Percentiles rank a stretch among this genome's conserved stretches.
These are phyloP conservation scores for Pseudogymnoascus sp. DNA, from an alignment of 2,329 filamentous ascomycete species.

Conservation along the genomic window DNA sequence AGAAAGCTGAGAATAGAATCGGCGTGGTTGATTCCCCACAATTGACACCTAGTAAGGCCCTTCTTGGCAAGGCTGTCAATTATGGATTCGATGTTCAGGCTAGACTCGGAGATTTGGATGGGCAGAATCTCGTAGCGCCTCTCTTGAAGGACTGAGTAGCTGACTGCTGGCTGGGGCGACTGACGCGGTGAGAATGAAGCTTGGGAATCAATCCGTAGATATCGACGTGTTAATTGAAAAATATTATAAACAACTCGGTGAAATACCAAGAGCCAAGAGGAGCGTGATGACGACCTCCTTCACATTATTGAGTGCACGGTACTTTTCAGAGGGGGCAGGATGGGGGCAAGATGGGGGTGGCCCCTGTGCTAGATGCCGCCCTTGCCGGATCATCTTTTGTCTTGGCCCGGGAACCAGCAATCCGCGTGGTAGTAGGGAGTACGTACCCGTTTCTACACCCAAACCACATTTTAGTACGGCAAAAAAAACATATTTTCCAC, in stretches of 20 bases:
- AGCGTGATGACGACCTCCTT: not conserved
- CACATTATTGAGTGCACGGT: not conserved
- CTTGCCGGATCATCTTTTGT: constrained; percentile 5
- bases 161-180: too few relatives aligned
- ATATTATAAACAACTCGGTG: not conserved
- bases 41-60: not conserved
- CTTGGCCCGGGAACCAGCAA: not conserved
- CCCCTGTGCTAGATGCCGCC: not conserved
- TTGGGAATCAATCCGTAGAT: not conserved
- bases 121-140: not conserved
- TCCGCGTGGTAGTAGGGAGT: too few relatives aligned
- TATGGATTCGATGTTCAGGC: not conserved
- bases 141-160: not conserved
- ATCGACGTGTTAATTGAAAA: not conserved
- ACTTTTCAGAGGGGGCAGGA: not conserved
- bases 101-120: not conserved
- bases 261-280: not conserved
- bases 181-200: not conserved
- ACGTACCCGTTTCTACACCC: too few relatives aligned
- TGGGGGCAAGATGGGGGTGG: not conserved
- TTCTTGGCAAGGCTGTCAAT: constrained; percentile 1
- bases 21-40: not conserved
- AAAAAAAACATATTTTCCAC: not conserved
- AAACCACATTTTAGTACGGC: not conserved
- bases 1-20: not conserved